Evolutionary conservation across 768 basidiomycete genomes (phyloP), one percentile per base, ranked within the genome.

Genomic region (Suillus clintonianus): DNA sequence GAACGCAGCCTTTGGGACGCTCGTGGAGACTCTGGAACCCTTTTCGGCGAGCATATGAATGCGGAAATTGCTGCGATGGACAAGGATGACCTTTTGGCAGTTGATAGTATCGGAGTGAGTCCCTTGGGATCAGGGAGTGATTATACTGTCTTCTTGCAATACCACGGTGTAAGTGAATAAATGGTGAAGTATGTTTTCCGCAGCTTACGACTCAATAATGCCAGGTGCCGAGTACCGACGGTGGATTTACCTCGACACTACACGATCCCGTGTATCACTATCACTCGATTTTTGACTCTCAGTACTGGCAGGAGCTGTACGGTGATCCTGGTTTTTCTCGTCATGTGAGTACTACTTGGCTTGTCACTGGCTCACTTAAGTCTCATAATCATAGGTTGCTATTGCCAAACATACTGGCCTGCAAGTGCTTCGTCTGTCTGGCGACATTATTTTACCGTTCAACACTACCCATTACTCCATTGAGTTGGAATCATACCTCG

Each of bases 1-100:
- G 82, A 82, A 2, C 85, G 83, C 61, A 87, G 89, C 0, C 84
- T 96, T 27, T 97, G 92, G 92, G 91, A 93, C 71, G 91, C 93
- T 0, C 82, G 78, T 34, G 65, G 78, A 9, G 93, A 94, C 65
- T 63, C 65, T 2, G 83, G 82, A 10, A 71, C 76, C 47, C 77
- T 83, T 65, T 77, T 73, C 55, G 80, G 81, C 32, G 63, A 72
- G 30, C 70, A 69, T 47, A 51, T 76, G 48, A 74, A 78, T 27
- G 54, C 61, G 24, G 78, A 76, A 53, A 73, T 75, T 4, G 36
- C 68, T 4, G 66, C 67, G 32, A 63, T 74, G 64, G 67, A 76
- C 51, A 60, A 76, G 51, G 71, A 72, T 58, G 65, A 50, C 54
- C 48, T 63, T 48, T 34, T 22, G 27, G 41, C 64, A 17, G 47